Percentiles rank a stretch among this genome's conserved stretches.
Evolutionary conservation across 768 basidiomycete genomes (phyloP).

Genomic region (Dentipellis fragilis): DNA sequence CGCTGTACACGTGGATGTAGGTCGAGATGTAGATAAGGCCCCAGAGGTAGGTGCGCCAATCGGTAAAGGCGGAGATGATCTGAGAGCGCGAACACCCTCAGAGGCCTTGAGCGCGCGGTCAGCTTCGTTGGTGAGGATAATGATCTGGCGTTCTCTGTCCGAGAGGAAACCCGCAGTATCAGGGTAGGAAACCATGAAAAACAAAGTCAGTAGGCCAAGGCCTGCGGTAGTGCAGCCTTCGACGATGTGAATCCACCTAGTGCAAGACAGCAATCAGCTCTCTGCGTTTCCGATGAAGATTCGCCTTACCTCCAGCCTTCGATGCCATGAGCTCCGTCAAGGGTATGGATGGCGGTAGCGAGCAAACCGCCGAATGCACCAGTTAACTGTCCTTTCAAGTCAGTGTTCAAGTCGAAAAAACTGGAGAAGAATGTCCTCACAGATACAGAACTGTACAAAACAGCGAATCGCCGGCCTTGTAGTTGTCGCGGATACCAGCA

Average conservation of each 20-base stretch:
- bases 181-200: conserved; percentile 14
- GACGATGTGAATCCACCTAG: conserved; percentile 5
- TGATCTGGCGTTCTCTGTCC: conserved; percentile 15
- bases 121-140: conserved; percentile 10
- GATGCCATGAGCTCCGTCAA: conserved; percentile 27
- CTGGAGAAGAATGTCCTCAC: too few relatives aligned
- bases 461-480: too few relatives aligned
- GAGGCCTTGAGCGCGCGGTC: conserved; percentile 12
- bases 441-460: too few relatives aligned
- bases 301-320: conserved; percentile 24
- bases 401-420: too few relatives aligned
- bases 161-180: conserved; percentile 18
- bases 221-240: conserved; percentile 7
- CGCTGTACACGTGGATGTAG: conserved; percentile 9
- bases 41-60: conserved; percentile 4
- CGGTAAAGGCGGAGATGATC: conserved; percentile 8
- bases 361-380: too few relatives aligned
- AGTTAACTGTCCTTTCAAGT: too few relatives aligned
- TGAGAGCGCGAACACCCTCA: conserved; percentile 11
- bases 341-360: too few relatives aligned
- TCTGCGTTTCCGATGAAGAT: too few relatives aligned
- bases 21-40: conserved; percentile 7
- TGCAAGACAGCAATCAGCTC: too few relatives aligned
- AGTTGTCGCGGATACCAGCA: too few relatives aligned
- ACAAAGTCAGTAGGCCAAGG: not conserved